A percentile compares a stretch with the other conserved stretches of the same genome.
These are phyloP conservation scores for Cinchona pubescens DNA, from an alignment of 257 asterid genomes.

Conservation along the genomic window DNA sequence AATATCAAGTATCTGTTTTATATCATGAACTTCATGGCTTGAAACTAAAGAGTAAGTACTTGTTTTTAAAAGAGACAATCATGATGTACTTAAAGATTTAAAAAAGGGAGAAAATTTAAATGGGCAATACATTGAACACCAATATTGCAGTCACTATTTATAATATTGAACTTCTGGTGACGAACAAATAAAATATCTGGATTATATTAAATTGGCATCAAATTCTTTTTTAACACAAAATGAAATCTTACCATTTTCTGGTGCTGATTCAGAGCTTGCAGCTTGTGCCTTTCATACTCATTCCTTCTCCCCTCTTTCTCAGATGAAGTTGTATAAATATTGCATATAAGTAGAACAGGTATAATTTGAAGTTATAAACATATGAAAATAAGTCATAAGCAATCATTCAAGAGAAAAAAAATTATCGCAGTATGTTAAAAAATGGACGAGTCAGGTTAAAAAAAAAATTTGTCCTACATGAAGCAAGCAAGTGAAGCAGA, in stretches of 20 bases:
- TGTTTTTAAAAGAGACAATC: conserved; percentile 10
- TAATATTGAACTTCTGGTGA: not conserved
- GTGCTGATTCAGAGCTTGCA: no score
- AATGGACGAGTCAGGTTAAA: not conserved
- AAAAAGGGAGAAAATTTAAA: no score
- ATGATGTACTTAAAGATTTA: not conserved
- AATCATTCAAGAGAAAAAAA: not conserved
- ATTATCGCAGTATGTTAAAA: not conserved
- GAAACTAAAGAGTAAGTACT: not conserved
- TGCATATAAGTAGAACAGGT: no score
- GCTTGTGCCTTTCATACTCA: no score
- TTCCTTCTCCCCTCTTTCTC: no score
- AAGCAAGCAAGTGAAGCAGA: not conserved
- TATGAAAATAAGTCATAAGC: conserved; percentile 7
- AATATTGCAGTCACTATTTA: conserved; percentile 5
- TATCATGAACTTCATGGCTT: not conserved
- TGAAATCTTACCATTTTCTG: conserved; percentile 78
- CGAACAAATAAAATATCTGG: no score
- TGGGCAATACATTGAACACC: not conserved
- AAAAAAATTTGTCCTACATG: not conserved
- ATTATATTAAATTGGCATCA: not conserved
- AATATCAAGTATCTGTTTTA: not conserved
- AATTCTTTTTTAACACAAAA: not conserved
- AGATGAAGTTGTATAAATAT: no score
- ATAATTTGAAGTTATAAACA: not conserved